Percentiles rank a stretch among this genome's conserved stretches.
These are phyloP conservation scores for Lagerstroemia speciosa DNA, from an alignment of 345 rosid genomes.

Conservation along the genomic window DNA sequence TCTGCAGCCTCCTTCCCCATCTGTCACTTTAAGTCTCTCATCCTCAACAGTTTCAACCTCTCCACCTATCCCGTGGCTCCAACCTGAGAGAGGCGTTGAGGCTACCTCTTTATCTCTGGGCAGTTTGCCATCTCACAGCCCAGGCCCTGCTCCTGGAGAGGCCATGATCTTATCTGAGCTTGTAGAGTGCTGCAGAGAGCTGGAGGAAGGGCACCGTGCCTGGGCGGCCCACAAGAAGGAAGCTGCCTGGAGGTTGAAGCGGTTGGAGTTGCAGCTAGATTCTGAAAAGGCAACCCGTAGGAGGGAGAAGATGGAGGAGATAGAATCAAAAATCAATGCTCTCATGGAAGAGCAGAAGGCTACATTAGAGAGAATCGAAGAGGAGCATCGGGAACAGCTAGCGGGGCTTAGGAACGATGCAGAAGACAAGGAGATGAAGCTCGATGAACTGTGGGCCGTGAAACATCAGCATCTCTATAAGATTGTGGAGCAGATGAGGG, in stretches of 20 bases:
- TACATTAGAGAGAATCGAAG: conserved; percentile 65
- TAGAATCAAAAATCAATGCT: conserved; percentile 73
- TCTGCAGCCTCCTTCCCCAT: conserved; percentile 62
- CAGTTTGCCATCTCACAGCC: conserved; percentile 29
- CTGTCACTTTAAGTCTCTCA: conserved; percentile 74
- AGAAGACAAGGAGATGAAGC: conserved; percentile 79
- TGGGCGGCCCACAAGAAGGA: conserved; percentile 88
- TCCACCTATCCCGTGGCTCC: conserved; percentile 76
- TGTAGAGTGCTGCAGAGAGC: conserved; percentile 79
- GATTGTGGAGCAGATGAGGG: conserved; percentile 71
- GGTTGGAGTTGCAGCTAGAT: conserved; percentile 88
- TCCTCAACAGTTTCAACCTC: conserved; percentile 64
- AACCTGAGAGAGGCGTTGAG: conserved; percentile 51
- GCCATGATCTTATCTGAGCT: conserved; percentile 52
- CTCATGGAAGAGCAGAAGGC: conserved; percentile 76
- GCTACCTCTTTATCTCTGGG: conserved; percentile 40
- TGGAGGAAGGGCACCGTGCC: conserved; percentile 82
- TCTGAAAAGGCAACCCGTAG: conserved; percentile 70
- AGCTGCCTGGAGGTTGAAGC: conserved; percentile 85
- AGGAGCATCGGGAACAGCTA: conserved; percentile 69
- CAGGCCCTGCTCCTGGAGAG: conserved; percentile 44
- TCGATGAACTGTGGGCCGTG: conserved; percentile 79
- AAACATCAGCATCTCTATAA: conserved; percentile 66
- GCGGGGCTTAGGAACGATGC: conserved; percentile 70
- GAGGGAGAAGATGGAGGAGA: conserved; percentile 86